These are phyloP conservation scores for Microglena sp. DNA, from an alignment of 139 green algal genomes.

Conservation along the genomic window DNA sequence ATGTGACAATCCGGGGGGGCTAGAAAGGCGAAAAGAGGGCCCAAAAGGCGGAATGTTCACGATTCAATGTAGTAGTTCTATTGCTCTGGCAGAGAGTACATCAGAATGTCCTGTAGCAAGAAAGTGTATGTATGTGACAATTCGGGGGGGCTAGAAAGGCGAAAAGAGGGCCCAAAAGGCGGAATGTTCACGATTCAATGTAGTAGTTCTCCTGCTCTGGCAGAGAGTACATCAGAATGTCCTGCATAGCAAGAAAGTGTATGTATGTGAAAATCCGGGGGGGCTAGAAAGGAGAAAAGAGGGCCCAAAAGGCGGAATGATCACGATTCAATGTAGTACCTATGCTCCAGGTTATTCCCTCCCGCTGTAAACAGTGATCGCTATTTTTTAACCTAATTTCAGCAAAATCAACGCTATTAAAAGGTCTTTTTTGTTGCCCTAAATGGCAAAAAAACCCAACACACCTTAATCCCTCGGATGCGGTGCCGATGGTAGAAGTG, in stretches of 20 bases:
- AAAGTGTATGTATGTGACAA: not conserved
- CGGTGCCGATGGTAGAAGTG: conserved; percentile 88
- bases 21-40: not conserved
- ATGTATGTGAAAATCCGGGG: no score
- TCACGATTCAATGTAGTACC: not conserved
- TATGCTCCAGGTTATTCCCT: not conserved
- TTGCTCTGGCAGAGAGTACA: not conserved
- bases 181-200: conserved; percentile 10
- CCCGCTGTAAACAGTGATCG: not conserved
- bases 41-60: not conserved
- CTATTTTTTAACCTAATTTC: not conserved
- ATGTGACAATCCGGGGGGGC: no score
- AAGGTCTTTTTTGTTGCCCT: not conserved
- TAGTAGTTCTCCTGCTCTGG: conserved; percentile 77
- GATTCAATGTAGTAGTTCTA: conserved; percentile 59
- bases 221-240: conserved; percentile 79
- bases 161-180: not conserved
- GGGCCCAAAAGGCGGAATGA: conserved; percentile 5
- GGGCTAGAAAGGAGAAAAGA: no score
- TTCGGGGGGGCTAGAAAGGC: not conserved
- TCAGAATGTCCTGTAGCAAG: not conserved
- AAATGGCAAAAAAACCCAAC: not conserved
- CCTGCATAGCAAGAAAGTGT: conserved; percentile 18
- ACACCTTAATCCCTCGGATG: conserved; percentile 65
- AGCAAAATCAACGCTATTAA: conserved; percentile 1